Base-by-base conservation (phyloP, 805 yeast genomes). In the Ogataea naganishii region DNA sequence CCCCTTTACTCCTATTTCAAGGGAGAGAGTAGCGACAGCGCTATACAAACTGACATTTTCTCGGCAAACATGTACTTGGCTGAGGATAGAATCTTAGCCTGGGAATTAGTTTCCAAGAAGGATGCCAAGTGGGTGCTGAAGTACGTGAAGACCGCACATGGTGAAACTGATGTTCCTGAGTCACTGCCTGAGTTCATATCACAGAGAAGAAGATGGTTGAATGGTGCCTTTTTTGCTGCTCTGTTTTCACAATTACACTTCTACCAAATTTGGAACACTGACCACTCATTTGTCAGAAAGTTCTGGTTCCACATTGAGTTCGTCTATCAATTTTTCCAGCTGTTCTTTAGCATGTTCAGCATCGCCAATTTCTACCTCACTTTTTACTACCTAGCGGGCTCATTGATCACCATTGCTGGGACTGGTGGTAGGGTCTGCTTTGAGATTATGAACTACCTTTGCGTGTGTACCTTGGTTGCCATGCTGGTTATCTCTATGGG, bases 141-240 rank as follows among this genome's bases (percentile, higher is more conserved):
- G 47, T 89, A 86, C 51, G 96, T 89, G 32, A 81, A 82, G 45
- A 85, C 76, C 45, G 96, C 96, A 11, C 80, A 78, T 29, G 97
- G 96, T 44, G 96, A 88, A 54, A 89, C 97, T 2, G 97, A 89
- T 70, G 95, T 86, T 29, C 97, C 97, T 6, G 96, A 88, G 48
- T 65, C 69, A n/a, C 68, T 88, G 25, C 80, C 95, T n/a, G 97
- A 92, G 50, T 85, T 92, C 49, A 83, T 89, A 31, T 73, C 92
- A 33, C 98, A 89, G 62, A 79, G 98, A 62, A 80, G 98, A 63
- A 77, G 98, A 65, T 89, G 98, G 98, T 69, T 89, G 37, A 89
- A 89, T 56, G 99, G 99, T 53, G 94, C 98, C 2, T 72, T 92
- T 50, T 92, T 92, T 61, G 97, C 99, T 1, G 97, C 97, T 4